These are phyloP conservation scores for Cyclotella cryptica DNA, from an alignment of 108 stramenopile species.

Conservation along the genomic window DNA sequence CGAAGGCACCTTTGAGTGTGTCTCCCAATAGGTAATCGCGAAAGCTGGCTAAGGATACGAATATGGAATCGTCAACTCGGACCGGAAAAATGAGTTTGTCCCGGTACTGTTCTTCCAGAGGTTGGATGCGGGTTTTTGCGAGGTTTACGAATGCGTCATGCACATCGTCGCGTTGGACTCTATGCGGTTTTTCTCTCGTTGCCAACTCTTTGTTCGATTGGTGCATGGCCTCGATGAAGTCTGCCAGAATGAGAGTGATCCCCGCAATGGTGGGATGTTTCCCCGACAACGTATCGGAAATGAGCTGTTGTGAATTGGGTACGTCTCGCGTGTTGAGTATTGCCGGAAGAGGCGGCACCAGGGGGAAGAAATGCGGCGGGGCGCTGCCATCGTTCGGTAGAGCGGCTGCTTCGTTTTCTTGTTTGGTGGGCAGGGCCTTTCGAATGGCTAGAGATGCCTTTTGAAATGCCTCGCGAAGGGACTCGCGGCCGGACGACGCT, in stretches of 20 bases:
- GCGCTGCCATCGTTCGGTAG: neutral
- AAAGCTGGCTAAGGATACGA: constrained; percentile 88
- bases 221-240: constrained; percentile 55
- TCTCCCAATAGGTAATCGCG: constrained; percentile 85
- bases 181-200: neutral
- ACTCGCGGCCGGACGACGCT: constrained; percentile 2
- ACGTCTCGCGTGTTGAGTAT: constrained; percentile 30
- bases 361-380: constrained; percentile 11
- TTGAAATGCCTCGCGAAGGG: neutral
- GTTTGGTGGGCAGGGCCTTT: constrained; percentile 1
- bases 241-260: constrained; percentile 50
- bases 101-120: constrained; percentile 63
- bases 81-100: constrained; percentile 65
- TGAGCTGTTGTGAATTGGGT: constrained; percentile 38
- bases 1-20: constrained; percentile 85
- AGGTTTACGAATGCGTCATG: constrained; percentile 54
- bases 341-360: constrained; percentile 42
- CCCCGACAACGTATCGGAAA: constrained; percentile 49
- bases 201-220: constrained; percentile 37
- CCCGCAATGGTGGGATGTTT: constrained; percentile 64
- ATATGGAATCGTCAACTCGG: constrained; percentile 76
- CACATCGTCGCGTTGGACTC: constrained; percentile 50
- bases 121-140: constrained; percentile 46
- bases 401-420: neutral
- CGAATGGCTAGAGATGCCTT: neutral